Evolutionary conservation across 257 asterid genomes (phyloP).

Genomic region (Solanum lignicaule): DNA sequence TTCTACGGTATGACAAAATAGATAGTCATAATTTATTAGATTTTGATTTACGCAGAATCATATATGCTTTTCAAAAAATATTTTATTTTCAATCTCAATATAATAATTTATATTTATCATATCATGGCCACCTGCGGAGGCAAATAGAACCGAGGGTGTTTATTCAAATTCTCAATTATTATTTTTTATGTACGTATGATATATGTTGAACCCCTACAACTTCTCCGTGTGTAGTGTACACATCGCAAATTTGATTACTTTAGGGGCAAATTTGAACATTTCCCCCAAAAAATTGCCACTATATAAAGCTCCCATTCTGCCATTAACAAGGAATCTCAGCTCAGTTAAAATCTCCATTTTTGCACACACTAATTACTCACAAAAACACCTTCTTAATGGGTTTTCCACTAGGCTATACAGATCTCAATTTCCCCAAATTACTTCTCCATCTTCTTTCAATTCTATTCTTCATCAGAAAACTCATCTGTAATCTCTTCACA

Average conservation of each 20-base stretch:
- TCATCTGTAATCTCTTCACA: constrained; percentile 19
- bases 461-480: constrained; percentile 38
- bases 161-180: too few species aligned
- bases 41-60: too few species aligned
- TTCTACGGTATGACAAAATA: not conserved
- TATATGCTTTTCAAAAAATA: too few species aligned
- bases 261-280: not conserved
- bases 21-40: not conserved
- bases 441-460: constrained; percentile 38
- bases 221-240: too few species aligned
- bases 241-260: too few species aligned
- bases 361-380: not conserved
- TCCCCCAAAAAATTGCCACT: not conserved
- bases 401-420: constrained; percentile 74
- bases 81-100: too few species aligned
- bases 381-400: constrained; percentile 38
- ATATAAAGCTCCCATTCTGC: constrained; percentile 8
- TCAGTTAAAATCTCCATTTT: not conserved
- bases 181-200: too few species aligned
- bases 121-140: not conserved
- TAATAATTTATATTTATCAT: not conserved
- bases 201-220: not conserved
- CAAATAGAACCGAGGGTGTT: not conserved
- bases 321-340: not conserved
- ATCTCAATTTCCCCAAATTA: constrained; percentile 61